phyloP scores from a whole-genome alignment of 495 filamentous ascomycete genomes.

The Astrothelium subdiscretum region DNA sequence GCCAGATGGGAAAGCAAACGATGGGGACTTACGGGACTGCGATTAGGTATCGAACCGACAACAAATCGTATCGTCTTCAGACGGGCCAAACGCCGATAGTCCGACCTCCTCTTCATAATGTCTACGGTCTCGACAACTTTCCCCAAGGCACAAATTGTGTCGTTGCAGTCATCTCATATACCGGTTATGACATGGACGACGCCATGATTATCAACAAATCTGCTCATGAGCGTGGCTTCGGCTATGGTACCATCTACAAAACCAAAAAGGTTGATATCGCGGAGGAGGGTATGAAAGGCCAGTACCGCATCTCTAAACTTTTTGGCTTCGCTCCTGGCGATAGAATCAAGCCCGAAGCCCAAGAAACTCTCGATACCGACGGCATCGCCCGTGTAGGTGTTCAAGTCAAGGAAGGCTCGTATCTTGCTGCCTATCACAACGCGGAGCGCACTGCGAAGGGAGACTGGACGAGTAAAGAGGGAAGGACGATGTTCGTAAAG shows the following conservation, averaged over 20 bases:
- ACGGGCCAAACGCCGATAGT: constrained; percentile 94
- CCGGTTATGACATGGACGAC: constrained; percentile 99
- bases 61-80: constrained; percentile 90
- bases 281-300: constrained; percentile 46
- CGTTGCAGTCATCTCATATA: constrained; percentile 97
- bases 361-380: constrained; percentile 66
- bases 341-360: constrained; percentile 49
- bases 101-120: constrained; percentile 81
- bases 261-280: constrained; percentile 77
- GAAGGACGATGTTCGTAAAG: constrained; percentile 67
- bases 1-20: constrained; percentile 98
- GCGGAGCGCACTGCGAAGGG: constrained; percentile 58
- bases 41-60: constrained; percentile 79
- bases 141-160: constrained; percentile 96
- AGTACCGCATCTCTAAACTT: constrained; percentile 41
- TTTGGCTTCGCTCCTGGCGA: constrained; percentile 76
- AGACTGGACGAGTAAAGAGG: constrained; percentile 57
- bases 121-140: constrained; percentile 95
- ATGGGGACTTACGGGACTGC: constrained; percentile 95
- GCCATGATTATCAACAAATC: constrained; percentile 99
- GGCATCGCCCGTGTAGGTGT: constrained; percentile 72
- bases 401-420: constrained; percentile 63
- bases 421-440: constrained; percentile 80
- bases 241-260: constrained; percentile 93
- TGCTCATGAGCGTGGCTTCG: constrained; percentile 92